A percentile compares a stretch with the other conserved stretches of the same genome.
Evolutionary conservation across 208 protist genomes (phyloP).

Genomic region (Leishmania braziliensis): DNA sequence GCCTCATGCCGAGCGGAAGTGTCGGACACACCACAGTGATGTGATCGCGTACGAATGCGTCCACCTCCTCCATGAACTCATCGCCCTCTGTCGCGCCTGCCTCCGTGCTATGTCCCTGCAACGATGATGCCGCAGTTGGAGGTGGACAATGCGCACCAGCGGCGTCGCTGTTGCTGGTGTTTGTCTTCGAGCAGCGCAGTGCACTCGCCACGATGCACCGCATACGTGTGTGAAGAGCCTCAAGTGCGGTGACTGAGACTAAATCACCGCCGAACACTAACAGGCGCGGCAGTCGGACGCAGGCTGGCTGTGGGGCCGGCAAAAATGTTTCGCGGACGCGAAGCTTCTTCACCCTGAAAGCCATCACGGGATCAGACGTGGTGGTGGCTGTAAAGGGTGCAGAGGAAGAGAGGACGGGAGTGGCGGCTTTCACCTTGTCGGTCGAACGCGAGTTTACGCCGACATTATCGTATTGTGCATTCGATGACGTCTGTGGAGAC

Average conservation of each 20-base stretch:
- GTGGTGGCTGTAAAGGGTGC: neutral
- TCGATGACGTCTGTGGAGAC: neutral
- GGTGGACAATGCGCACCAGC: neutral
- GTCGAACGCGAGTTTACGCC: too few relatives aligned
- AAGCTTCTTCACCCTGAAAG: neutral
- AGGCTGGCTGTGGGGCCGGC: constrained; percentile 5
- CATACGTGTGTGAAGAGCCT: constrained; percentile 74
- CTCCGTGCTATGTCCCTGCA: neutral
- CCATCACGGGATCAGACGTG: neutral
- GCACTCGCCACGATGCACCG: constrained; percentile 39
- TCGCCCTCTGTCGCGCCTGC: neutral
- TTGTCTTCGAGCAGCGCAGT: constrained; percentile 6
- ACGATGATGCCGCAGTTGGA: neutral
- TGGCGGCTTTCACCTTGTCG: neutral
- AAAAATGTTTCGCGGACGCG: constrained; percentile 5
- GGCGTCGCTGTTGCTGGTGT: neutral
- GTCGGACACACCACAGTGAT: constrained; percentile 80
- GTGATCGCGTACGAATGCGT: constrained; percentile 47
- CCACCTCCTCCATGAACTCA: constrained; percentile 10
- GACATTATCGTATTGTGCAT: neutral
- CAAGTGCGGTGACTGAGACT: constrained; percentile 73
- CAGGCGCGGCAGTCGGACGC: constrained; percentile 55
- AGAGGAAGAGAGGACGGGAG: neutral
- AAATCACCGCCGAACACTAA: constrained; percentile 88
- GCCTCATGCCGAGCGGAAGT: constrained; percentile 51